These are phyloP conservation scores for Mortierella alpina DNA, from an alignment of 192 early-diverging fungal genomes.

Conservation along the genomic window DNA sequence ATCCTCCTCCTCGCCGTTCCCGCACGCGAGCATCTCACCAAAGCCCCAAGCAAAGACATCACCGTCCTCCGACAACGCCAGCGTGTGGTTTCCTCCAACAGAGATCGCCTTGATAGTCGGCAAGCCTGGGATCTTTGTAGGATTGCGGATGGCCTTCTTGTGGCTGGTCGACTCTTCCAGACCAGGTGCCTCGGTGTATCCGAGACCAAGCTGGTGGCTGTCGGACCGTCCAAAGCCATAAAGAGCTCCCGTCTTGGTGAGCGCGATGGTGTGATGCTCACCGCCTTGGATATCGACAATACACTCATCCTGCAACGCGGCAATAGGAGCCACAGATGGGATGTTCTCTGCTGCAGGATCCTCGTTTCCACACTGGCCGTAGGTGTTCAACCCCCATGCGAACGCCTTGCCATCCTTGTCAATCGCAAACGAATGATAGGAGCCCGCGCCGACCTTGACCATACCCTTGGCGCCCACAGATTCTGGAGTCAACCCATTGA, in stretches of 20 bases:
- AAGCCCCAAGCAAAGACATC: conserved; percentile 90
- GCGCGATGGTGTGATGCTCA: conserved; percentile 85
- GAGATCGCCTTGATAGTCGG: conserved; percentile 61
- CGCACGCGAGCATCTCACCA: conserved; percentile 86
- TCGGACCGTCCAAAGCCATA: conserved; percentile 88
- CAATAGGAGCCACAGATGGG: conserved; percentile 67
- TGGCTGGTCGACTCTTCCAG: conserved; percentile 39
- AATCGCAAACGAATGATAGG: conserved; percentile 88
- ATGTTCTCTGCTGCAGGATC: conserved; percentile 56
- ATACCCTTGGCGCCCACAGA: conserved; percentile 70
- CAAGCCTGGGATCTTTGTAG: conserved; percentile 61
- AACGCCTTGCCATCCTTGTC: conserved; percentile 73
- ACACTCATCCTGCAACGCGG: conserved; percentile 57
- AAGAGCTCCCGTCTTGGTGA: conserved; percentile 77
- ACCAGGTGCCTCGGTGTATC: conserved; percentile 51
- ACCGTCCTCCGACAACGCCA: conserved; percentile 67
- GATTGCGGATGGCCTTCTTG: conserved; percentile 69
- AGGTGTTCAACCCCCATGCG: conserved; percentile 93
- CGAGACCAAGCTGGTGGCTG: conserved; percentile 83
- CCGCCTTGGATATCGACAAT: conserved; percentile 78
- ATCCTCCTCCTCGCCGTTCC: conserved; percentile 83
- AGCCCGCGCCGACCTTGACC: conserved; percentile 77
- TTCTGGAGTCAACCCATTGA: conserved; percentile 70
- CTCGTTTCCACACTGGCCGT: conserved; percentile 81
- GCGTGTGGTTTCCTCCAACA: conserved; percentile 71